These are phyloP conservation scores for Metschnikowia drakensbergensis DNA, from an alignment of 805 yeast genomes.

Conservation along the genomic window DNA sequence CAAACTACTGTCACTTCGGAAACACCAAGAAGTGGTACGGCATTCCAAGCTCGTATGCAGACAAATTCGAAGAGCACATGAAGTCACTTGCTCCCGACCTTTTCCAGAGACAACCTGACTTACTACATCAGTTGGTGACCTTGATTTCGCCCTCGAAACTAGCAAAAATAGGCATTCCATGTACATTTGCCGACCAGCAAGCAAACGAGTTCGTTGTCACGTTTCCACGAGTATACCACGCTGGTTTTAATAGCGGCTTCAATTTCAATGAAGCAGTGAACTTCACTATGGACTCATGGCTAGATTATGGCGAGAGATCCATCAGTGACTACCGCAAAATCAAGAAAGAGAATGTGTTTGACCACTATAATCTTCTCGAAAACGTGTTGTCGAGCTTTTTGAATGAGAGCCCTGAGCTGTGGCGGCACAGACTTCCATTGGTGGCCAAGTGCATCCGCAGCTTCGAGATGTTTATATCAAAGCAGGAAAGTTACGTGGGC, in stretches of 20 bases:
- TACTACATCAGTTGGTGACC: slow-evolving; percentile 81
- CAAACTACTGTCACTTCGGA: slow-evolving; percentile 89
- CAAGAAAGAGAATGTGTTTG: slow-evolving; percentile 46
- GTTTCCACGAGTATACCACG: slow-evolving; percentile 43
- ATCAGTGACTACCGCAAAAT: slow-evolving; percentile 25
- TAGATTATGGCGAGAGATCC: slow-evolving; percentile 53
- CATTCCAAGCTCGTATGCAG: slow-evolving; percentile 67
- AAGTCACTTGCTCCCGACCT: slow-evolving; percentile 69
- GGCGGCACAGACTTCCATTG: slow-evolving; percentile 10
- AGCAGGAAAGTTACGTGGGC: slow-evolving; percentile 19
- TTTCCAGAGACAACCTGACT: slow-evolving; percentile 79
- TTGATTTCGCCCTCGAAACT: slow-evolving; percentile 66
- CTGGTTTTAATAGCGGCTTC: slow-evolving; percentile 45
- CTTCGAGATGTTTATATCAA: slow-evolving; percentile 24
- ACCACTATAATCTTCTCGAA: slow-evolving; percentile 48
- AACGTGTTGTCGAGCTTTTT: slow-evolving; percentile 36
- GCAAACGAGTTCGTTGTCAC: slow-evolving; percentile 54
- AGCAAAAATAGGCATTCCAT: slow-evolving; percentile 41
- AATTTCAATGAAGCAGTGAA: slow-evolving; percentile 46
- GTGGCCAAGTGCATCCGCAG: slow-evolving; percentile 24
- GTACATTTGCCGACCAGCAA: slow-evolving; percentile 59
- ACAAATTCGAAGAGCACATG: slow-evolving; percentile 62
- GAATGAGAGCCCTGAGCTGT: not conserved
- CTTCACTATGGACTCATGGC: slow-evolving; percentile 70
- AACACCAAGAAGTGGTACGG: slow-evolving; percentile 93